phyloP scores from a whole-genome alignment of 78 protist species.

The Goniomonas avonlea region DNA sequence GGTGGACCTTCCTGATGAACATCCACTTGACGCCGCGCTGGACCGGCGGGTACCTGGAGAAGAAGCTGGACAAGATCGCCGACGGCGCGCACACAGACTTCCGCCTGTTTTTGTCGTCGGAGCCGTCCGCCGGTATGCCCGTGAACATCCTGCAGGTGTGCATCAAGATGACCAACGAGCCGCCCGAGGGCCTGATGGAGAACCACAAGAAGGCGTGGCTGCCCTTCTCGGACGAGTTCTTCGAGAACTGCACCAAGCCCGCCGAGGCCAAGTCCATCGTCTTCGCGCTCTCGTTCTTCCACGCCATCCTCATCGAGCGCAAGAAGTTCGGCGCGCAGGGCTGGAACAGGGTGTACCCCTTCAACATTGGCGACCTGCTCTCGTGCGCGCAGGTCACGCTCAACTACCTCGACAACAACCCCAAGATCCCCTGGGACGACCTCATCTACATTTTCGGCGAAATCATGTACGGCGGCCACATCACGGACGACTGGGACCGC shows the following conservation, averaged over 20 bases:
- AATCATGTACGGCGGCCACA: conserved; percentile 90
- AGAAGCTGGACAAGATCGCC: conserved; percentile 35
- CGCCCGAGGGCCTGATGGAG: conserved; percentile 61
- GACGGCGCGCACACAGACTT: conserved; percentile 39
- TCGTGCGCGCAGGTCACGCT: conserved; percentile 52
- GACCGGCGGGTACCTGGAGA: conserved; percentile 60
- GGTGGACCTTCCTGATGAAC: conserved; percentile 73
- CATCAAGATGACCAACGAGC: conserved; percentile 87
- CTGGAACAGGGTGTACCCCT: conserved; percentile 77
- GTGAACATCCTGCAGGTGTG: conserved; percentile 58
- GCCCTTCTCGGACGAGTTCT: background rate
- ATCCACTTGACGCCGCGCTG: conserved; percentile 65
- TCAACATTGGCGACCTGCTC: conserved; percentile 77
- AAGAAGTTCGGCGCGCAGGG: conserved; percentile 84
- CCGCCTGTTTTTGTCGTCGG: conserved; percentile 66
- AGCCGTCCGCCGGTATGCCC: conserved; percentile 54
- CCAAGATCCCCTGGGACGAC: conserved; percentile 82
- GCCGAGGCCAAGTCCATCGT: conserved; percentile 57
- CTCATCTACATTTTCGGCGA: conserved; percentile 82
- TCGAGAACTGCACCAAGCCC: conserved; percentile 27
- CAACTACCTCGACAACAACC: conserved; percentile 66
- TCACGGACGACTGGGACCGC: conserved; percentile 79
- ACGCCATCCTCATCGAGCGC: conserved; percentile 76
- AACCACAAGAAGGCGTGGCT: background rate
- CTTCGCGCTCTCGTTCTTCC: conserved; percentile 80